phyloP scores from a whole-genome alignment of 495 filamentous ascomycete genomes.

The Mytilinidion resinicola region DNA sequence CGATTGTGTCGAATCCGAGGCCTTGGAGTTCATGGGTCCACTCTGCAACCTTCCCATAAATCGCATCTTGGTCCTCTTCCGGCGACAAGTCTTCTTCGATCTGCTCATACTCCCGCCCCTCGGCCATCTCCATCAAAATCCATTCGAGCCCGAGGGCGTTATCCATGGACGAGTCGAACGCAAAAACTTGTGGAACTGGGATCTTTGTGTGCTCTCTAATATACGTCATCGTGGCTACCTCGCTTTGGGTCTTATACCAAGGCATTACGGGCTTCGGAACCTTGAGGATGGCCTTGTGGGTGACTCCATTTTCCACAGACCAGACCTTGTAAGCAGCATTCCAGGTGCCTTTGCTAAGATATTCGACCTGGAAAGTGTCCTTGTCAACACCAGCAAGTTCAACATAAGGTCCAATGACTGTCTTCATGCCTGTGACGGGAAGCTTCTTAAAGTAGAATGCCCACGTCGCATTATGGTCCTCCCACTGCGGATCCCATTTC shows the following conservation, averaged over 20 bases:
- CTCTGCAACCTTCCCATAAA: background rate
- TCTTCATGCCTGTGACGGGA: background rate
- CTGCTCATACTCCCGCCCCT: background rate
- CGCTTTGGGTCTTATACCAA: conserved; percentile 45
- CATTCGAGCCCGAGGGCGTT: conserved; percentile 54
- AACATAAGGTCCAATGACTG: background rate
- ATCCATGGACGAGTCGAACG: conserved; percentile 41
- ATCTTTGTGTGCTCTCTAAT: conserved; percentile 43
- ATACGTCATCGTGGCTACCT: conserved; percentile 50
- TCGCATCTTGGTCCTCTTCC: background rate
- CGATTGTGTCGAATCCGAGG: background rate
- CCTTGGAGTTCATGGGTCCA: background rate
- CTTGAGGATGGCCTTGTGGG: conserved; percentile 41
- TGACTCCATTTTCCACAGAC: background rate
- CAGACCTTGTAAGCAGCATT: conserved; percentile 2
- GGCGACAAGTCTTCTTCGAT: background rate
- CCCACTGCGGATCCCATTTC: background rate
- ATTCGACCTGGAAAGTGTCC: background rate
- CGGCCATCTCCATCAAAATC: conserved; percentile 49
- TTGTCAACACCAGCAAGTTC: background rate
- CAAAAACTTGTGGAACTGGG: conserved; percentile 46
- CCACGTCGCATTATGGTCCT: background rate
- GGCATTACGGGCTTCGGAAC: conserved; percentile 51
- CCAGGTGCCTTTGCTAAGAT: background rate
- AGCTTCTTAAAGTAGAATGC: background rate